A percentile compares a stretch with the other conserved stretches of the same genome.
Evolutionary conservation across 2,329 filamentous ascomycete species (phyloP).

Genomic region (Scytalidium lignicola): DNA sequence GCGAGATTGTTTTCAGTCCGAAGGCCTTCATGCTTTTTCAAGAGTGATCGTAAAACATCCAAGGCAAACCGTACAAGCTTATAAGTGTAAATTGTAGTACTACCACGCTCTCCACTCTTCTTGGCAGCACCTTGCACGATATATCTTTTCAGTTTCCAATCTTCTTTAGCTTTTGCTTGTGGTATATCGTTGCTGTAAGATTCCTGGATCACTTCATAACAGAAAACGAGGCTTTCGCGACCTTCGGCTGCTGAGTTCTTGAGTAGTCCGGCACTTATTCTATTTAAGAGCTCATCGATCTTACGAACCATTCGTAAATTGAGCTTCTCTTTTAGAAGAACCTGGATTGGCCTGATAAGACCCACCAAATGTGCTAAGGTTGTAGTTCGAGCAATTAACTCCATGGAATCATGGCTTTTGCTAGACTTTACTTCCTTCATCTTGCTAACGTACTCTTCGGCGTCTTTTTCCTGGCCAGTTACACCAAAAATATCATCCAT

Average conservation of each 20-base stretch:
- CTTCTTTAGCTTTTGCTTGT: constrained; percentile 47
- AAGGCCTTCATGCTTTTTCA: constrained; percentile 79
- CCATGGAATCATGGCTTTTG: constrained; percentile 98
- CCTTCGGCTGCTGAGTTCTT: constrained; percentile 75
- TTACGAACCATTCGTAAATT: constrained; percentile 80
- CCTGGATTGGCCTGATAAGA: constrained; percentile 72
- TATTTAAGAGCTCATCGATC: constrained; percentile 80
- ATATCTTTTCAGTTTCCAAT: constrained; percentile 65
- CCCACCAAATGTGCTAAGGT: constrained; percentile 69
- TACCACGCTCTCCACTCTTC: constrained; percentile 65
- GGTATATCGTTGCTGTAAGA: constrained; percentile 64
- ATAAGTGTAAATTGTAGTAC: constrained; percentile 73
- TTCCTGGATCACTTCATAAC: constrained; percentile 88
- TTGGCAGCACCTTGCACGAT: constrained; percentile 75
- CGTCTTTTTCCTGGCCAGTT: constrained; percentile 92
- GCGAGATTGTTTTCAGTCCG: constrained; percentile 73
- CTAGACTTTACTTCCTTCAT: constrained; percentile 98
- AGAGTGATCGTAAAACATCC: constrained; percentile 77
- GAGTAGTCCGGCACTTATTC: constrained; percentile 77
- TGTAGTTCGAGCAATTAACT: constrained; percentile 78
- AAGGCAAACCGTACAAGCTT: constrained; percentile 86
- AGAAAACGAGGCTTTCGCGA: constrained; percentile 84
- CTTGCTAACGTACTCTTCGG: constrained; percentile 87
- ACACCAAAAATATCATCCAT: constrained; percentile 98
- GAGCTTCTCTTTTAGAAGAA: constrained; percentile 76